phyloP scores from a whole-genome alignment of 1,284 basidiomycete genomes.

The Boletellus deceptivus region DNA sequence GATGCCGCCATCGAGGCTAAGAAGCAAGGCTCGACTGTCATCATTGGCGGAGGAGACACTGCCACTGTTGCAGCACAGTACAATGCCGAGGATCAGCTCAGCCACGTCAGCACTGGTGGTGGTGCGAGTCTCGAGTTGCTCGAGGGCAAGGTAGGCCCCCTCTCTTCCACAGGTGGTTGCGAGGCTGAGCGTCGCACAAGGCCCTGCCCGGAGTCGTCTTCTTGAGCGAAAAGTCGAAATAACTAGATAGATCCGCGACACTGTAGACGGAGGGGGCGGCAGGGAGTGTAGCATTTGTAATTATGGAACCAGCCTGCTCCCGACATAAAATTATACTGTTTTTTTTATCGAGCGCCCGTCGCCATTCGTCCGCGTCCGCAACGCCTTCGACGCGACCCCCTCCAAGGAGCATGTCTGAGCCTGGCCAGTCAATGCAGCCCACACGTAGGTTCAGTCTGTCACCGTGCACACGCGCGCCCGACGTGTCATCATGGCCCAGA shows the following conservation, averaged over 20 bases:
- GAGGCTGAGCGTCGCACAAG: slow-evolving; percentile 18
- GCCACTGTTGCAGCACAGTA: slow-evolving; percentile 89
- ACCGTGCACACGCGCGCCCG: slow-evolving; percentile 4
- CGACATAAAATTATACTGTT: slow-evolving; percentile 16
- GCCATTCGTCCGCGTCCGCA: background rate
- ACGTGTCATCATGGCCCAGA: slow-evolving; percentile 4
- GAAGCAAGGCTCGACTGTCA: slow-evolving; percentile 85
- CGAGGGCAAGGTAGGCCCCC: slow-evolving; percentile 81
- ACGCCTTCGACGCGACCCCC: background rate
- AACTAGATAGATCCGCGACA: slow-evolving; percentile 3
- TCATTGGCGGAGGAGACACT: slow-evolving; percentile 93
- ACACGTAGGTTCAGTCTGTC: slow-evolving; percentile 13
- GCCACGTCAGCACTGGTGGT: slow-evolving; percentile 96
- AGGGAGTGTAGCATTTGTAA: slow-evolving; percentile 8
- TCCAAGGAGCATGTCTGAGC: slow-evolving; percentile 14
- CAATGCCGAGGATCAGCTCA: slow-evolving; percentile 82
- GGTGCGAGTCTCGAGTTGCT: slow-evolving; percentile 94
- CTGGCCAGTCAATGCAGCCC: slow-evolving; percentile 13
- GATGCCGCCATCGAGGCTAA: slow-evolving; percentile 89
- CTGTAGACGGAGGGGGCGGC: slow-evolving; percentile 12
- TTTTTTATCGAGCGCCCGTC: slow-evolving; percentile 13
- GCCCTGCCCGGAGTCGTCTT: slow-evolving; percentile 28
- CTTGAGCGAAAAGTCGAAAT: slow-evolving; percentile 27
- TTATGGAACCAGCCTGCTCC: background rate
- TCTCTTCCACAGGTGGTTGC: background rate